A percentile compares a stretch with the other conserved stretches of the same genome.
Conservation (phyloP, 805 yeast species). For the Monosporozyma yasuniensis region DNA sequence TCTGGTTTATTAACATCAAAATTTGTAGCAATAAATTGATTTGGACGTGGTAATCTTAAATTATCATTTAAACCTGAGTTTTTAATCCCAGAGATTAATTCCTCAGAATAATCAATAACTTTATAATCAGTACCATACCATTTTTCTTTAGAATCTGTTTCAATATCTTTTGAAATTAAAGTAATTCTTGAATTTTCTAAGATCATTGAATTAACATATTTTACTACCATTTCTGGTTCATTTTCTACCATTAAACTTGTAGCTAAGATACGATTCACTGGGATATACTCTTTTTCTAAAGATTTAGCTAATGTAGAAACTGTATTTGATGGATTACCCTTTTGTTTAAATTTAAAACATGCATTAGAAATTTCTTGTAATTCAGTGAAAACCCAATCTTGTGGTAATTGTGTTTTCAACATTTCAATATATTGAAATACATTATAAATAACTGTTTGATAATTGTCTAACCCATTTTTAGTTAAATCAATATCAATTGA, state of each 20-base stretch:
- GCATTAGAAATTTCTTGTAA: slow-evolving; percentile 56
- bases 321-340: slow-evolving; percentile 59
- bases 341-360: slow-evolving; percentile 74
- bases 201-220: slow-evolving; percentile 41
- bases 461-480: slow-evolving; percentile 54
- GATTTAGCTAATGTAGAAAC: slow-evolving; percentile 58
- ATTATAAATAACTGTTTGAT: slow-evolving; percentile 49
- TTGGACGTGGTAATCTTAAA: slow-evolving; percentile 59
- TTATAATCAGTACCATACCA: slow-evolving; percentile 90
- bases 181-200: slow-evolving; percentile 53
- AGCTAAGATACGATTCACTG: slow-evolving; percentile 56
- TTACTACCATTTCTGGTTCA: slow-evolving; percentile 44
- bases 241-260: slow-evolving; percentile 48
- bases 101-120: slow-evolving; percentile 35
- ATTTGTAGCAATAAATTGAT: slow-evolving; percentile 73
- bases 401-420: slow-evolving; percentile 49
- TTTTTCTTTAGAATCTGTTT: slow-evolving; percentile 48
- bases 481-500: slow-evolving; percentile 71
- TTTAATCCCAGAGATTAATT: slow-evolving; percentile 31
- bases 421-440: slow-evolving; percentile 68
- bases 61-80: slow-evolving; percentile 25
- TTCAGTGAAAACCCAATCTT: slow-evolving; percentile 76
- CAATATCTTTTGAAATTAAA: slow-evolving; percentile 45
- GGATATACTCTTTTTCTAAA: slow-evolving; percentile 52
- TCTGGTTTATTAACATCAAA: slow-evolving; percentile 48